These are phyloP conservation scores for Blastocystis sp. DNA, from an alignment of 352 stramenopile genomes.

Conservation along the genomic window DNA sequence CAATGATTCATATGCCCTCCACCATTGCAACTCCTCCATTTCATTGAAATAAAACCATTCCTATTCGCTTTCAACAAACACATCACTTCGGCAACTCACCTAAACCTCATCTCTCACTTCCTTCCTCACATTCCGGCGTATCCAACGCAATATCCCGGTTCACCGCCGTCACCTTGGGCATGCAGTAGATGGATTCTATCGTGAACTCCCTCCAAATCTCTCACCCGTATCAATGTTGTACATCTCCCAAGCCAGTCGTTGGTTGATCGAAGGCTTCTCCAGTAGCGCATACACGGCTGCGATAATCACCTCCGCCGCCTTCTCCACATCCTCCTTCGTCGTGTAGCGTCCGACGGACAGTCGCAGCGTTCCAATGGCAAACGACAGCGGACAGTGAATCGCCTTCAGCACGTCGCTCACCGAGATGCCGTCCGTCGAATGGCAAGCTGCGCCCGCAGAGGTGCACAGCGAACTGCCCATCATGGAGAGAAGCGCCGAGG, in stretches of 20 bases:
- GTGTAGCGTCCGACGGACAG: conserved; percentile 81
- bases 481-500: conserved; percentile 71
- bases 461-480: conserved; percentile 76
- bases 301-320: conserved; percentile 72
- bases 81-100: no score
- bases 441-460: conserved; percentile 82
- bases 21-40: no score
- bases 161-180: not conserved
- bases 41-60: no score
- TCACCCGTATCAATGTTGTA: conserved; percentile 26
- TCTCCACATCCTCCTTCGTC: conserved; percentile 72
- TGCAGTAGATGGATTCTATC: not conserved
- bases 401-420: conserved; percentile 70
- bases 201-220: not conserved
- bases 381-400: conserved; percentile 77
- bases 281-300: conserved; percentile 60
- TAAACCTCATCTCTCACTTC: no score
- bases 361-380: conserved; percentile 80
- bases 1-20: no score
- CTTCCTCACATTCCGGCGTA: no score
- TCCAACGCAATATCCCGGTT: conserved; percentile 1
- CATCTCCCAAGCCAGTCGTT: conserved; percentile 30
- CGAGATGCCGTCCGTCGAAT: conserved; percentile 64
- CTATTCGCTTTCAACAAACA: no score
- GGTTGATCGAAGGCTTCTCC: conserved; percentile 18